Evolutionary conservation across 2,329 filamentous ascomycete species (phyloP).

Genomic region (Venturia carpophila): DNA sequence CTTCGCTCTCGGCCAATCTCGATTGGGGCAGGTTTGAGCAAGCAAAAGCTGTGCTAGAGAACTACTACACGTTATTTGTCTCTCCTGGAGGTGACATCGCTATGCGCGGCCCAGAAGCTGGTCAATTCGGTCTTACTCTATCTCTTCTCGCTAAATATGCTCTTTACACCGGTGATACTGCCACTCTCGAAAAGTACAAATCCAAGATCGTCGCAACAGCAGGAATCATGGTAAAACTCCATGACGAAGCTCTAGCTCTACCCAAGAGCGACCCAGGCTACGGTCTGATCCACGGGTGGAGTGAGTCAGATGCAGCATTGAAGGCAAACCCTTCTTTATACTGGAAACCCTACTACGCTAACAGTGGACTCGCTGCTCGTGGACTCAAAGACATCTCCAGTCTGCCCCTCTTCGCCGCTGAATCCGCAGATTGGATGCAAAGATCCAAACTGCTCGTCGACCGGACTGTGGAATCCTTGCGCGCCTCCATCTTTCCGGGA

Average conservation of each 20-base stretch:
- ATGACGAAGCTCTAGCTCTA: conserved; percentile 18
- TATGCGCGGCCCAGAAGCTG: conserved; percentile 17
- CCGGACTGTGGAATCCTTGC: not conserved
- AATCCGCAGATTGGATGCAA: conserved; percentile 13
- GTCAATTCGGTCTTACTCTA: conserved; percentile 16
- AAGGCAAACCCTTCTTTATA: conserved; percentile 13
- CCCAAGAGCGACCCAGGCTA: conserved; percentile 11
- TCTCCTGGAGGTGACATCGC: conserved; percentile 16
- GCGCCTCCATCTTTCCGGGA: conserved; percentile 12
- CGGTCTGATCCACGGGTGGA: conserved; percentile 18
- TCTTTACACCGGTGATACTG: conserved; percentile 15
- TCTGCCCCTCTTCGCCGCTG: not conserved
- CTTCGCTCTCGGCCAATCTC: conserved; percentile 10
- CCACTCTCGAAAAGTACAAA: conserved; percentile 13
- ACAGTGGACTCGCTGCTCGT: conserved; percentile 16
- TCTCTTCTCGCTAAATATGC: conserved; percentile 18
- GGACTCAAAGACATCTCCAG: conserved; percentile 15
- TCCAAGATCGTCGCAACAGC: conserved; percentile 17
- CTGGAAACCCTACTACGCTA: conserved; percentile 18
- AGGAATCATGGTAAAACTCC: conserved; percentile 6
- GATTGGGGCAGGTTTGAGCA: conserved; percentile 17
- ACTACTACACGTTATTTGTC: conserved; percentile 17
- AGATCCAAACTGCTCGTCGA: conserved; percentile 5
- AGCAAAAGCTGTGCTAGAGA: conserved; percentile 17
- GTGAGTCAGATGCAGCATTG: conserved; percentile 13